Conservation (phyloP, 257 asterid genomes). For the Solanum pinnatisectum region DNA sequence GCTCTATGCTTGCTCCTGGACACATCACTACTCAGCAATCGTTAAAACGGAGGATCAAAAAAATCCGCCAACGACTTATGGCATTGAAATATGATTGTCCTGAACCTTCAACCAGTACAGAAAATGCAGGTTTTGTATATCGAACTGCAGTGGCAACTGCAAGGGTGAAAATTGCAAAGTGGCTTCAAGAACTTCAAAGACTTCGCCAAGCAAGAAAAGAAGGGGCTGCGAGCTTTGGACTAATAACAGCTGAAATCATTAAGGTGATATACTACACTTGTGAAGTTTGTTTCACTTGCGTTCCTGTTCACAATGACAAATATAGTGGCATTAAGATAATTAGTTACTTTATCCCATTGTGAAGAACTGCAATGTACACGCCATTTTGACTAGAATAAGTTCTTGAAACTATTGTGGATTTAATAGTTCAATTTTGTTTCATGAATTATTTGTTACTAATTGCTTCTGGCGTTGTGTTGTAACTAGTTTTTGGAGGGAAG, state of each 20-base stretch:
- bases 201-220: constrained; percentile 97
- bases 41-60: constrained; percentile 71
- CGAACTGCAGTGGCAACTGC: constrained; percentile 86
- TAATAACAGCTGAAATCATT: constrained; percentile 81
- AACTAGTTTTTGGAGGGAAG: constrained; percentile 79
- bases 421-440: background rate
- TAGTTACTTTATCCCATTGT: background rate
- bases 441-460: constrained; percentile 6
- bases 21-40: constrained; percentile 57
- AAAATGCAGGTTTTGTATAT: constrained; percentile 75
- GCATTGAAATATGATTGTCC: constrained; percentile 85
- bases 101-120: constrained; percentile 68
- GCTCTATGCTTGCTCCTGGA: constrained; percentile 28
- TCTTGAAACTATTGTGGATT: background rate
- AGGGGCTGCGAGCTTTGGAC: constrained; percentile 85
- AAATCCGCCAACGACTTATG: constrained; percentile 88
- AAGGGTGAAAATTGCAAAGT: constrained; percentile 71
- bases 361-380: background rate
- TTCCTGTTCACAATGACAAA: background rate
- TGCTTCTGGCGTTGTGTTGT: constrained; percentile 11
- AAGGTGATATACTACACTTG: constrained; percentile 40
- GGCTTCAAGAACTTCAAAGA: constrained; percentile 96
- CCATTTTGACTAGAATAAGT: background rate
- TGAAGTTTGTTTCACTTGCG: background rate
- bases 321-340: background rate